Evolutionary conservation across 1,284 basidiomycete genomes (phyloP), one percentile per base, ranked within the genome.

Genomic region (Tranzscheliella williamsii): DNA sequence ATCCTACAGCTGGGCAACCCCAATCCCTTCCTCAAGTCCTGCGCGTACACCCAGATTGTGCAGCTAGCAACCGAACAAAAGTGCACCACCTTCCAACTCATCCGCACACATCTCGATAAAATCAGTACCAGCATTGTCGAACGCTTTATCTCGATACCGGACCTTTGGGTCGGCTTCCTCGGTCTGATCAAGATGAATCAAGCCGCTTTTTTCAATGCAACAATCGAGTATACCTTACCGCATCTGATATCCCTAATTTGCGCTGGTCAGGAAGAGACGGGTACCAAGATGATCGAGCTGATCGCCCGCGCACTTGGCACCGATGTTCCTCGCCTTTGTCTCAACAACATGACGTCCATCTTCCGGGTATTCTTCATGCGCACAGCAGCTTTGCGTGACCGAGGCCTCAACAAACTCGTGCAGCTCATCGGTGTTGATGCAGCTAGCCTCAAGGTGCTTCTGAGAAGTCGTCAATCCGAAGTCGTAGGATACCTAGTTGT

Each of bases 401-500:
- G 56, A 24, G 66, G 54, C 11, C 30, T 70, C 21, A 50, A 42
- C 26, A 54, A 46, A 9, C 49, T 72, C 4, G 51, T 67, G 4
- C 27, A 50, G 24, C 45, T 72, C 31, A 66, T 72, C 15, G 64
- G 60, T n/a, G 37, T 55, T 15, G 56, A 60, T 23, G 51, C 51
- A 18, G 63, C 64, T 15, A 69, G 52, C 21, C 43, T 69, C 24
- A 52, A 66, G 23, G 58, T 38, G 29, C 52, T 71, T 21, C 40
- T 71, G 38, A 66, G 69, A 23, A 71, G 69, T 34, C 66, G 69
- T 9, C 57, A 69, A 29, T 58, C 65, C 31, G 73, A 77, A 31
- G 52, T 76, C 8, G 67, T 76, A 3, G 75, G 72, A 21, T 69
- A 72, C 35, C 66, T 77, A 15, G 67, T 76, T 4, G 58, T 65